Evolutionary conservation across 2,329 filamentous ascomycete species (phyloP).

Genomic region (Cordyceps farinosa): DNA sequence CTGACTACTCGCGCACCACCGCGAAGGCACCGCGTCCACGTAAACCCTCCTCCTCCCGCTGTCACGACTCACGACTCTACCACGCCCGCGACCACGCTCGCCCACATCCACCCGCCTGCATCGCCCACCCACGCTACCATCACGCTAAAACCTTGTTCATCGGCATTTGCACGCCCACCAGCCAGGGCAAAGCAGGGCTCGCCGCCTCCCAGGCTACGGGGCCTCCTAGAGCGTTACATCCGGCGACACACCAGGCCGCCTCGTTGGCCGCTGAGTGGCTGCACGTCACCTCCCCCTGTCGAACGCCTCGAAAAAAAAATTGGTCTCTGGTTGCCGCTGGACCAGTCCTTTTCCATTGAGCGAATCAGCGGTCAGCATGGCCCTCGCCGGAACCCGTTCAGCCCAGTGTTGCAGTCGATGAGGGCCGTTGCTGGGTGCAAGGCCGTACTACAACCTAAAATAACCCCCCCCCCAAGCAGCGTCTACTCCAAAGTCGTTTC

Average conservation of each 20-base stretch:
- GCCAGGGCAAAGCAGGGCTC: neutral
- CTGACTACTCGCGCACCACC: neutral
- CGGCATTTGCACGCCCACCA: neutral
- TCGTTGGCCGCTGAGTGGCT: slow-evolving; percentile 15
- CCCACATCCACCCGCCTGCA: neutral
- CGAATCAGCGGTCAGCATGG: slow-evolving; percentile 13
- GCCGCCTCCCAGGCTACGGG: neutral
- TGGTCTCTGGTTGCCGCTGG: slow-evolving; percentile 15
- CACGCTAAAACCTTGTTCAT: neutral
- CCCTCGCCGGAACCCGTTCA: neutral
- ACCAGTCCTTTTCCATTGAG: neutral
- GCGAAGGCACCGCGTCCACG: neutral
- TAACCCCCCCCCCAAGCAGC: neutral
- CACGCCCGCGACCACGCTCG: neutral
- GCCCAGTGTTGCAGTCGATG: slow-evolving; percentile 7
- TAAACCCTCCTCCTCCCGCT: neutral
- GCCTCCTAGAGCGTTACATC: neutral
- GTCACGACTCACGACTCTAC: neutral
- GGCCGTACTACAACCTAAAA: slow-evolving; percentile 2
- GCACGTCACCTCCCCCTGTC: slow-evolving; percentile 4
- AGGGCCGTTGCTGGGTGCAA: neutral
- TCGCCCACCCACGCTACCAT: neutral
- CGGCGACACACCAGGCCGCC: neutral
- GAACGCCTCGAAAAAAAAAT: neutral
- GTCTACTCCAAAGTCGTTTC: too few species aligned